Conservation (phyloP, 2,329 filamentous ascomycete genomes). For the Fusarium redolens region DNA sequence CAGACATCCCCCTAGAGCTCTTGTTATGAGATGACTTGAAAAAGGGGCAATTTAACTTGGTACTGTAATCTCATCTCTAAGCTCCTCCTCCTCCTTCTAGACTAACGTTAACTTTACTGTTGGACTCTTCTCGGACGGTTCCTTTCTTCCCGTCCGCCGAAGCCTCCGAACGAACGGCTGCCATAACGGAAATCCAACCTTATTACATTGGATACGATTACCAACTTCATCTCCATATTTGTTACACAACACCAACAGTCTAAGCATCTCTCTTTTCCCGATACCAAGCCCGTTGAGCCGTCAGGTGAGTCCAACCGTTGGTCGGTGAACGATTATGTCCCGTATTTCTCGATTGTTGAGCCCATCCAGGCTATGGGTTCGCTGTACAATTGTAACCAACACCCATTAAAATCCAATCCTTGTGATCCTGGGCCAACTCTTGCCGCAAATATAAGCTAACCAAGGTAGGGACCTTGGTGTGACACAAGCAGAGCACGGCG, state of each 20-base stretch:
- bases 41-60: slow-evolving; percentile 7
- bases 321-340: neutral
- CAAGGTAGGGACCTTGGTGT: slow-evolving; percentile 20
- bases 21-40: neutral
- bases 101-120: slow-evolving; percentile 4
- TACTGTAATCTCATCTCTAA: neutral
- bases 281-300: slow-evolving; percentile 1
- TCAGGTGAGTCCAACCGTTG: slow-evolving; percentile 1
- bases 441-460: slow-evolving; percentile 25
- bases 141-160: slow-evolving; percentile 34
- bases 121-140: slow-evolving; percentile 38
- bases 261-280: neutral
- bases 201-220: slow-evolving; percentile 5
- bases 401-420: slow-evolving; percentile 1
- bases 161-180: slow-evolving; percentile 35
- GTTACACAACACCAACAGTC: slow-evolving; percentile 19
- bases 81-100: neutral
- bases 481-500: slow-evolving; percentile 43
- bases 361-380: neutral
- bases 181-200: slow-evolving; percentile 30
- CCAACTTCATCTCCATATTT: slow-evolving; percentile 24
- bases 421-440: slow-evolving; percentile 13
- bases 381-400: slow-evolving; percentile 23
- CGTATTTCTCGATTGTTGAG: neutral
- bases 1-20: neutral